phyloP scores from a whole-genome alignment of 176 grass and related monocot species.

The Dactylis glomerata region DNA sequence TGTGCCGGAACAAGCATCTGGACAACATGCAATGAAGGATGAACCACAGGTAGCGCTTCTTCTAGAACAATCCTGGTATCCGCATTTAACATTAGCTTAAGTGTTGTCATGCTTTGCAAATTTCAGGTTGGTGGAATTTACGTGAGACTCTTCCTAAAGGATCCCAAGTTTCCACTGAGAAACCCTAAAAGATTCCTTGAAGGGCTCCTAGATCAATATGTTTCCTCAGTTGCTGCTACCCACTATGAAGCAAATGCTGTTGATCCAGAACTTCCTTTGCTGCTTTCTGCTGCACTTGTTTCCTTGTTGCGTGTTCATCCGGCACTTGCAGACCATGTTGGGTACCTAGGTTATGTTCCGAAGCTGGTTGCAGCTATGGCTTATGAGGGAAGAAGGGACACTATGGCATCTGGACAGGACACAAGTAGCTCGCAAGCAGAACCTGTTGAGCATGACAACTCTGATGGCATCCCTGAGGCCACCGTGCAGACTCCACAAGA shows the following conservation, averaged over 20 bases:
- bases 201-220: slow-evolving; percentile 97
- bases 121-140: slow-evolving; percentile 98
- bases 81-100: slow-evolving; percentile 19
- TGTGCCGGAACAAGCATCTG: slow-evolving; percentile 92
- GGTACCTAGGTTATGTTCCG: slow-evolving; percentile 98
- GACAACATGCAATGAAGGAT: slow-evolving; percentile 97
- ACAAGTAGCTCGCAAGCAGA: slow-evolving; percentile 40
- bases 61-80: background rate
- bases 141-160: slow-evolving; percentile 96
- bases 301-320: slow-evolving; percentile 96
- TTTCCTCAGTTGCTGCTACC: slow-evolving; percentile 90
- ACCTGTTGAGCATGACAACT: slow-evolving; percentile 40
- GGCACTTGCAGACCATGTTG: slow-evolving; percentile 96
- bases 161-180: slow-evolving; percentile 98
- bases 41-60: slow-evolving; percentile 86
- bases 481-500: slow-evolving; percentile 75
- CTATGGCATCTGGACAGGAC: slow-evolving; percentile 71
- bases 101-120: slow-evolving; percentile 35
- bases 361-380: slow-evolving; percentile 96
- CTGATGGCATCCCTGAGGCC: slow-evolving; percentile 40
- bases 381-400: slow-evolving; percentile 86
- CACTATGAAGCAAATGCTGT: slow-evolving; percentile 76
- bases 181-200: slow-evolving; percentile 99
- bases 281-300: slow-evolving; percentile 92
- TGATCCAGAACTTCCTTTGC: slow-evolving; percentile 90